A percentile compares a stretch with the other conserved stretches of the same genome.
Conservation (phyloP, 257 asterid species). For the Nyctanthes arbortristis region DNA sequence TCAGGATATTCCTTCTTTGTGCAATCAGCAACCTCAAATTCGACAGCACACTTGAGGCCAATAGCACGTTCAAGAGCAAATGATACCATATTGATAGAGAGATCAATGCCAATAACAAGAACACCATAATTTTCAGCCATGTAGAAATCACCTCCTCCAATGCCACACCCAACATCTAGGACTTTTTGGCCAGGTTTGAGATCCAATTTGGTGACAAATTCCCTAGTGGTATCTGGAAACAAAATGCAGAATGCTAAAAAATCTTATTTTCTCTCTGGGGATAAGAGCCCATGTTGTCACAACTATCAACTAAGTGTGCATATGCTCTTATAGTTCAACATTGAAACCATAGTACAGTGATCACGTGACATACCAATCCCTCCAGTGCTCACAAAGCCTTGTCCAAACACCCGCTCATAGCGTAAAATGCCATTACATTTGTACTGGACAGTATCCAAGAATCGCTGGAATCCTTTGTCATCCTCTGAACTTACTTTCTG, state of each 20-base stretch:
- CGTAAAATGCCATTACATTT: slow-evolving; percentile 82
- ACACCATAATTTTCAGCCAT: slow-evolving; percentile 90
- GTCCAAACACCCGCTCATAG: slow-evolving; percentile 92
- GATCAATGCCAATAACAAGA: slow-evolving; percentile 91
- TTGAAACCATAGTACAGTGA: too few relatives aligned
- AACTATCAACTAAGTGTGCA: not conserved
- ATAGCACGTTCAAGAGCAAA: slow-evolving; percentile 91
- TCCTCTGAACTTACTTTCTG: slow-evolving; percentile 75
- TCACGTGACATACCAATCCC: slow-evolving; percentile 70
- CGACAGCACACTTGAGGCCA: slow-evolving; percentile 85
- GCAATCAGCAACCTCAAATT: slow-evolving; percentile 98
- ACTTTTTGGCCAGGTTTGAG: slow-evolving; percentile 90
- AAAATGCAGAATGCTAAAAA: not conserved
- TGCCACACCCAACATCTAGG: slow-evolving; percentile 97
- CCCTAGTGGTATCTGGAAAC: slow-evolving; percentile 79
- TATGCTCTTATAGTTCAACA: not conserved
- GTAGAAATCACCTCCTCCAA: slow-evolving; percentile 97
- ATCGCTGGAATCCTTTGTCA: slow-evolving; percentile 82
- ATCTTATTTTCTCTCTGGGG: not conserved
- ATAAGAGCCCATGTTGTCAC: not conserved
- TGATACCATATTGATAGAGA: slow-evolving; percentile 89
- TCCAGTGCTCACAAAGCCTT: slow-evolving; percentile 96
- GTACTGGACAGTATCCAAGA: slow-evolving; percentile 91
- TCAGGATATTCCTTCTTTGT: slow-evolving; percentile 84
- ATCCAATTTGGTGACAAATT: slow-evolving; percentile 73